Evolutionary conservation across 2,329 filamentous ascomycete genomes (phyloP).

Genomic region (Paraconiothyrium brasiliense): DNA sequence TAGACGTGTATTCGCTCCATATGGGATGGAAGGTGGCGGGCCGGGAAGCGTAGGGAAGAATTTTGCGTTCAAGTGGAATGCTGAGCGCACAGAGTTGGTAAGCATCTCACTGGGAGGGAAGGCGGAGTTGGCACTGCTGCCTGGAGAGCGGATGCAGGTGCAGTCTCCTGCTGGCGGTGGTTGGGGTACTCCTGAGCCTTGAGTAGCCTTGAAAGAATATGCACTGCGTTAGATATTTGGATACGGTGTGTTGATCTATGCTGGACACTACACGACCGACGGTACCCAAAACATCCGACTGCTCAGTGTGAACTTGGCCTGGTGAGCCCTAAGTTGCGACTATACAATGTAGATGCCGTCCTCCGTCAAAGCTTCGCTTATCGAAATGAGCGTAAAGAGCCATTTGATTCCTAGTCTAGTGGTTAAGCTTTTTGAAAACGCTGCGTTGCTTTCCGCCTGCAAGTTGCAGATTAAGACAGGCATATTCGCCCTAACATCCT

Average conservation of each 20-base stretch:
- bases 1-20: conserved; percentile 46
- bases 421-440: neutral
- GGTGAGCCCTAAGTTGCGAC: no score
- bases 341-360: neutral
- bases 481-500: no score
- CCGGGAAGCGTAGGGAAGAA: conserved; percentile 39
- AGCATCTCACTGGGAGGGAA: conserved; percentile 46
- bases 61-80: conserved; percentile 39
- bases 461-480: neutral
- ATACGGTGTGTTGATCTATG: no score
- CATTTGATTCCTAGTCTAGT: neutral
- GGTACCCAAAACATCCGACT: no score
- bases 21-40: conserved; percentile 47
- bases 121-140: conserved; percentile 41
- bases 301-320: no score
- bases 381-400: neutral
- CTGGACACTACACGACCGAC: no score
- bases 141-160: conserved; percentile 39
- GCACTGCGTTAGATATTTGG: neutral
- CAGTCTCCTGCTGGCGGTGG: conserved; percentile 20
- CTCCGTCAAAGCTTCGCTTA: neutral
- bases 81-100: conserved; percentile 32
- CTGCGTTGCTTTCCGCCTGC: neutral
- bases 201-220: neutral
- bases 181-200: conserved; percentile 9